Evolutionary conservation across 2,329 filamentous ascomycete species (phyloP), one percentile per base, ranked within the genome.

Genomic region (Neonectria sp.): DNA sequence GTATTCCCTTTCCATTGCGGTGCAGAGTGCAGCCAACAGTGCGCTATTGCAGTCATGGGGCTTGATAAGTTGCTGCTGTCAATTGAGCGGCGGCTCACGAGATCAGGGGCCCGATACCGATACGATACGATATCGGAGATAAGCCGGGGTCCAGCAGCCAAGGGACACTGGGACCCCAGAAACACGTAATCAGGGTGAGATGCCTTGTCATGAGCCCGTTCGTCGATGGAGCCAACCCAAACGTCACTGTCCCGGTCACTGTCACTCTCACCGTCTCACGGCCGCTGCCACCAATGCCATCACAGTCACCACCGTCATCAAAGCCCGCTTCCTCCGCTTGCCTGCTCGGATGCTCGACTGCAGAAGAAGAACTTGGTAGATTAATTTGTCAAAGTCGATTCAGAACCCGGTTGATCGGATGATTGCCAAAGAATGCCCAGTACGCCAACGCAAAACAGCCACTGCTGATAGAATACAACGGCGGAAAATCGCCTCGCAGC

Each of bases 101-200:
- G 74, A 73, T 71, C 74, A 71, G 60, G 58, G 40, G 55, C 21
- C 33, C 51, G 40, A 45, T 45, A 45, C 31, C 58, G 40, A 45
- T 45, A 45, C 71, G 68, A 74, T 73, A 76, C 74, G 74, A 76
- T 75, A 76, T 76, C 74, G 74, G 74, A 76, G 74, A 76, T 76
- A 76, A 74, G 73, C 53, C 65, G 48, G 67, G 46, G 29, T 37
- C 13, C 37, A 40, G 8, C 40, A 21, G 31, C 31, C 4, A 13
- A 60, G 63, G 51, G 56, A 55, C 62, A 37, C 49, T 29, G n/a
- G 15, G 25, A 33, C n/a, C 24, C 57, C 48, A 24, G 27, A 35
- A 56, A 56, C 35, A 66, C 63, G 63, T 60, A 62, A 66, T 63
- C 63, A 49, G 55, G 53, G 27, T n/a, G 53, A 52, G 53, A 24